These are phyloP conservation scores for Trichoderma koningii DNA, from an alignment of 2,329 filamentous ascomycete species.

Conservation along the genomic window DNA sequence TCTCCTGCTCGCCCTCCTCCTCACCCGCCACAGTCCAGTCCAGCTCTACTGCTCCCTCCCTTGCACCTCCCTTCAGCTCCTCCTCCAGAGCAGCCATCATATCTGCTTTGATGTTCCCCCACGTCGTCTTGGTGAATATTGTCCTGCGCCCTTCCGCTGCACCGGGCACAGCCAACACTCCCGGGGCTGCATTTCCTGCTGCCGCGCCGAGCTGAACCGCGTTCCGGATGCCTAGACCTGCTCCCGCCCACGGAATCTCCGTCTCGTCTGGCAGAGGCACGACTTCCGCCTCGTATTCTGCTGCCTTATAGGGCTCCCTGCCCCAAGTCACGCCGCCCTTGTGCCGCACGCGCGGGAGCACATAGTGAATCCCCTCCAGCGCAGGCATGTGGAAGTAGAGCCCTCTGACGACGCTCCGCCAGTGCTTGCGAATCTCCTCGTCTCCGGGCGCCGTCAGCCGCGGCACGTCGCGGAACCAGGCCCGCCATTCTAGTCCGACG, in stretches of 20 bases:
- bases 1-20: neutral
- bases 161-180: neutral
- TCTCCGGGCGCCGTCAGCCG: constrained; percentile 28
- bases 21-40: constrained; percentile 20
- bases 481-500: constrained; percentile 38
- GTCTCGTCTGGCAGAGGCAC: constrained; percentile 30
- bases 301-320: constrained; percentile 35
- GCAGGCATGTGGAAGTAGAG: constrained; percentile 34
- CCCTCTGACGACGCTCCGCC: constrained; percentile 30
- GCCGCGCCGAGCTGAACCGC: constrained; percentile 3
- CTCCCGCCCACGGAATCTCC: constrained; percentile 35
- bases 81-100: constrained; percentile 11
- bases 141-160: constrained; percentile 11
- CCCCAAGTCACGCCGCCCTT: constrained; percentile 35
- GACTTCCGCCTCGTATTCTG: constrained; percentile 30
- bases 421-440: constrained; percentile 32
- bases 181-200: constrained; percentile 10
- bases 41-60: neutral
- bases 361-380: constrained; percentile 34
- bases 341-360: constrained; percentile 35
- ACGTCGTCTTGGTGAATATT: constrained; percentile 8
- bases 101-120: constrained; percentile 13
- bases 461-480: constrained; percentile 36
- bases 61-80: neutral
- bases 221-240: neutral